Evolutionary conservation across 768 basidiomycete genomes (phyloP), one percentile per base, ranked within the genome.

Genomic region (Mycena haematopus): DNA sequence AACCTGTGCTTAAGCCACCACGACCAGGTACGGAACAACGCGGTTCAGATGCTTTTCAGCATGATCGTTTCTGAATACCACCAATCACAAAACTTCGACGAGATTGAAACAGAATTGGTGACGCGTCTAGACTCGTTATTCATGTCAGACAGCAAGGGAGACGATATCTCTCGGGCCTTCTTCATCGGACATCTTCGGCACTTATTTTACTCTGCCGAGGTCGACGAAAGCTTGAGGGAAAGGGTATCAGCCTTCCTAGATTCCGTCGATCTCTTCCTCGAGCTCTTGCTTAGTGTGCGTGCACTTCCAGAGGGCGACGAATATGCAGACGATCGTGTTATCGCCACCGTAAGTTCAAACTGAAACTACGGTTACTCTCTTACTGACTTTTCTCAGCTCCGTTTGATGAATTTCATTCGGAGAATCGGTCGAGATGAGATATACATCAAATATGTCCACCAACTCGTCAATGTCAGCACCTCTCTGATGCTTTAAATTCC

Each of bases 41-140:
- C 95, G 0, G 94, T 96, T 22, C 88, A 92, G 68, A 95, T 98
- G 59, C 84, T 99, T 22, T 96, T 91, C 76, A 92, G 90, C 70
- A 97, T 99, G 95, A 95, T 99, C 63, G 86, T 96, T 50, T 90
- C 93, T 2, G 93, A 96, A 73, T 95, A 92, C 74, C 87, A 93
- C 59, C 88, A 91, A 62, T 87, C 87, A 14, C 88, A 86, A 25
- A 87, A 92, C 72, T 97, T 98, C 71, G 89, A 90, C 68, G 86
- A 85, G 49, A 96, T 99, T 67, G 93, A 98, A 74, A 90, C 92
- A 67, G 95, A 96, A 75, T 82, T 98, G 8, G 92, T 99, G 68
- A 95, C 87, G 67, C 90, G 92, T 64, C 79, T 99, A 35, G 95
- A 99, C 72, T 87, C 88, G 24, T 74, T 99, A 24, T 97, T 97